A percentile compares a stretch with the other conserved stretches of the same genome.
phyloP scores from a whole-genome alignment of 257 asterid species.

The Leonotis leonurus region DNA sequence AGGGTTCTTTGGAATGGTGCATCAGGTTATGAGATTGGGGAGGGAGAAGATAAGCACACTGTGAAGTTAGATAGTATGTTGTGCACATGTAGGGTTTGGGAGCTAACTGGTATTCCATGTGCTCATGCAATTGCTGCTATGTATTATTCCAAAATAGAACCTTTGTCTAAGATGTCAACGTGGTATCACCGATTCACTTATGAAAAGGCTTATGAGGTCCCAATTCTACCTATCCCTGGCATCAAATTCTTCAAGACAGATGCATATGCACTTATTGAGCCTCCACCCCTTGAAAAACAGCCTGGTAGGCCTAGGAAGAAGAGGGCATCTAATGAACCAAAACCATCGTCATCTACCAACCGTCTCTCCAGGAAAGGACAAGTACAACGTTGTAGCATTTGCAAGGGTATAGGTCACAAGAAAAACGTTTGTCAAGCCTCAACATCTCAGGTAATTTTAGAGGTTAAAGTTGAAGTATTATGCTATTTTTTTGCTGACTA shows the following conservation, averaged over 20 bases:
- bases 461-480: background rate
- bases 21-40: background rate
- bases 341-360: background rate
- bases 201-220: background rate
- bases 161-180: background rate
- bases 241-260: background rate
- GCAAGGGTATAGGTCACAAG: background rate
- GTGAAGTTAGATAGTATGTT: background rate
- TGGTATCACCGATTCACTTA: background rate
- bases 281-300: background rate
- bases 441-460: background rate
- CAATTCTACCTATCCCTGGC: background rate
- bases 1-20: background rate
- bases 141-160: background rate
- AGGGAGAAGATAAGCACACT: background rate
- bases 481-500: background rate
- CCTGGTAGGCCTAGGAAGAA: background rate
- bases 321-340: background rate
- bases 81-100: background rate
- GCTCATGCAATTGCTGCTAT: background rate
- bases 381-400: background rate
- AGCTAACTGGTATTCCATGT: background rate
- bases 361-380: background rate
- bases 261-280: background rate
- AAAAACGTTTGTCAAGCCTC: background rate